phyloP scores from a whole-genome alignment of 495 filamentous ascomycete genomes.

The Podospora anserina region DNA sequence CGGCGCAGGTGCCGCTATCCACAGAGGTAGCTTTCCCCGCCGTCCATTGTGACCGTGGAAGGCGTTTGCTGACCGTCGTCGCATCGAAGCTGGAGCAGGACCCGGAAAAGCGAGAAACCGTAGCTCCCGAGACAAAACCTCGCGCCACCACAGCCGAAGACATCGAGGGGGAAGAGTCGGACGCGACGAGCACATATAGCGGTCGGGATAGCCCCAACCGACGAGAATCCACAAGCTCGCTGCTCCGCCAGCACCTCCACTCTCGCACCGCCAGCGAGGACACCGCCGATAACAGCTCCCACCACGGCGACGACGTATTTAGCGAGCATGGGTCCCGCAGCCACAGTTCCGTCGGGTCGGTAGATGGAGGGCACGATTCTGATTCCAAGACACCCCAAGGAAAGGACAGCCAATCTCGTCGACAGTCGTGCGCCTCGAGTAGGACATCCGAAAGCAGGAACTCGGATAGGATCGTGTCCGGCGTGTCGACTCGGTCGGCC shows the following conservation, averaged over 20 bases:
- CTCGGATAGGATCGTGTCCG: conserved; percentile 30
- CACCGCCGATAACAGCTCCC: conserved; percentile 42
- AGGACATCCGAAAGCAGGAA: conserved; percentile 22
- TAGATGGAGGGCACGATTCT: conserved; percentile 29
- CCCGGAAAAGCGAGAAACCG: not conserved
- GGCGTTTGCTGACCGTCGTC: not conserved
- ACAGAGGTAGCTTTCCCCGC: not conserved
- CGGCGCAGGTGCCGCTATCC: not conserved
- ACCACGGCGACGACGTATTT: conserved; percentile 55
- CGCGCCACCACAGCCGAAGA: conserved; percentile 3
- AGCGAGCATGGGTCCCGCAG: conserved; percentile 49
- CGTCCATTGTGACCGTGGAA: not conserved
- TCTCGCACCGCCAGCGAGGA: conserved; percentile 28
- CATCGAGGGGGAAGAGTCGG: not conserved
- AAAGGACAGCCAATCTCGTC: conserved; percentile 12
- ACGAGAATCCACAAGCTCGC: conserved; percentile 11
- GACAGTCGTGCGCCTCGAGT: conserved; percentile 18
- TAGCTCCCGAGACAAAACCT: not conserved
- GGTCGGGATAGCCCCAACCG: conserved; percentile 12
- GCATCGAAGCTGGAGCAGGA: not conserved
- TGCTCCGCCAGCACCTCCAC: conserved; percentile 23
- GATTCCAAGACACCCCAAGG: conserved; percentile 18
- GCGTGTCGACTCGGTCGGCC: conserved; percentile 41
- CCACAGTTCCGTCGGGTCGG: conserved; percentile 40
- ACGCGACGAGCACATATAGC: not conserved